phyloP scores from a whole-genome alignment of 768 basidiomycete species.

The Tulasnella sp. region DNA sequence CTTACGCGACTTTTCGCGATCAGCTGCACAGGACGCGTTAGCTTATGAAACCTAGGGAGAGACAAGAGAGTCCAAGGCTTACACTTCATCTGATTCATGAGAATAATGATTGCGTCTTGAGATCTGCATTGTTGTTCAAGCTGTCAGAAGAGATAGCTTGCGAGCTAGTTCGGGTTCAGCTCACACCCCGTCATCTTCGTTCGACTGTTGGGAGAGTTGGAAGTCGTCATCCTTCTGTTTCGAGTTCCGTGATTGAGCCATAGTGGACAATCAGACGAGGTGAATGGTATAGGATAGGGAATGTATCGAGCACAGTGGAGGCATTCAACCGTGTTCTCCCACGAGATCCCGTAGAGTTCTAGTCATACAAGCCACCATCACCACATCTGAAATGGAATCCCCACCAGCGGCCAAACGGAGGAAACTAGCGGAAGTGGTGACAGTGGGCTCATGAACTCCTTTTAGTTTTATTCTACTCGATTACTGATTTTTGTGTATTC shows the following conservation, averaged over 20 bases:
- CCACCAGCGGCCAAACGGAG: not conserved
- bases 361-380: not conserved
- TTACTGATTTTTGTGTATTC: no score
- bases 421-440: not conserved
- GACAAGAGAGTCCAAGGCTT: not conserved
- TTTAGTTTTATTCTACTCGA: not conserved
- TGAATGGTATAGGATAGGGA: no score
- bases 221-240: not conserved
- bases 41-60: no score
- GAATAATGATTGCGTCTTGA: no score
- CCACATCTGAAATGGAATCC: not conserved
- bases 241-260: not conserved
- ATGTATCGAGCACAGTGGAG: no score
- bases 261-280: not conserved
- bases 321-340: no score
- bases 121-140: no score
- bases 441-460: not conserved
- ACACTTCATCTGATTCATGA: conserved; percentile 2
- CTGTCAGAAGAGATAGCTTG: no score
- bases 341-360: no score
- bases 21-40: no score
- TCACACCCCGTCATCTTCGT: conserved; percentile 6
- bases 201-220: conserved; percentile 8
- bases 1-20: conserved; percentile 1
- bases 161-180: no score